These are phyloP conservation scores for Croton setiger DNA, from an alignment of 441 rosid species.

Conservation along the genomic window DNA sequence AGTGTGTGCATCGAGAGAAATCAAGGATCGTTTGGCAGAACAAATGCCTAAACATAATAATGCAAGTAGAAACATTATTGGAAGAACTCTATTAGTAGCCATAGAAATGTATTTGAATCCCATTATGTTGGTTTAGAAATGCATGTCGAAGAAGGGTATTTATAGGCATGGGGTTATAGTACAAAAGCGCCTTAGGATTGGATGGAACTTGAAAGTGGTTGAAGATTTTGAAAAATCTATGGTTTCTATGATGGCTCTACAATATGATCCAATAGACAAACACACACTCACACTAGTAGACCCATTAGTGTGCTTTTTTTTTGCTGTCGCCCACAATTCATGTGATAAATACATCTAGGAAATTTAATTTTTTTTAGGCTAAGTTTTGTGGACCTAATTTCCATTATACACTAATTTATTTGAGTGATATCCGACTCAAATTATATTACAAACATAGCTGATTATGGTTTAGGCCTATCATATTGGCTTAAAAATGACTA, in stretches of 20 bases:
- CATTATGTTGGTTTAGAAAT: conserved; percentile 3
- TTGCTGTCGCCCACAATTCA: conserved; percentile 16
- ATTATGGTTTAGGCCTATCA: not conserved
- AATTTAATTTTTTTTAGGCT: not conserved
- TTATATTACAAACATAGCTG: not conserved
- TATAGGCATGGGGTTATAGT: conserved; percentile 9
- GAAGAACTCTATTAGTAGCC: conserved; percentile 5
- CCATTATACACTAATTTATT: not conserved
- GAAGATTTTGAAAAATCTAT: not conserved
- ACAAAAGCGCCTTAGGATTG: not conserved
- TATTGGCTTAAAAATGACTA: too few species aligned
- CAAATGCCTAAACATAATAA: not conserved
- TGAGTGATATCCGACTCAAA: not conserved
- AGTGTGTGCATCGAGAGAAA: conserved; percentile 10
- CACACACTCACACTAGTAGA: not conserved
- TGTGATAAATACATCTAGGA: not conserved
- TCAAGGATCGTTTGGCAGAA: conserved; percentile 12
- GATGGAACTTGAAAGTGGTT: not conserved
- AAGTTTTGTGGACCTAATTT: not conserved
- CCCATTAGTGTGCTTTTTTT: conserved; percentile 17
- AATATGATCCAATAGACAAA: not conserved
- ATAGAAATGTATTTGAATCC: not conserved
- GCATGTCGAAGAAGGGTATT: conserved; percentile 10
- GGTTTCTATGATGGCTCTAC: not conserved
- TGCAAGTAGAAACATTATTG: not conserved